Conservation (phyloP, 2,329 filamentous ascomycete species). For the Sporothrix brunneoviolacea region DNA sequence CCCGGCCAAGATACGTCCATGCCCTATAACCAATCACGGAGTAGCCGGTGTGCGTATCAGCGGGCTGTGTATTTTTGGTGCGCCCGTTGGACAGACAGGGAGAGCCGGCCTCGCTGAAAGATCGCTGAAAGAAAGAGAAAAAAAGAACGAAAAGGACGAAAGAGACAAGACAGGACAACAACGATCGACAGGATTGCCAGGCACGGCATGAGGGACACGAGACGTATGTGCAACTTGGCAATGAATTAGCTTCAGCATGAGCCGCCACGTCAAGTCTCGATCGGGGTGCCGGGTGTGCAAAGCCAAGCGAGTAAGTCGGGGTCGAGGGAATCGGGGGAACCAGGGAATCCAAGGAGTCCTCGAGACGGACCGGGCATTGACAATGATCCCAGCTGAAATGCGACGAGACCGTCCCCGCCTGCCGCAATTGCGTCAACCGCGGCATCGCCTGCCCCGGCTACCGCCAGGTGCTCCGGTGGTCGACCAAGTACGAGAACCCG, state of each 20-base stretch:
- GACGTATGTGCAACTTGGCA: neutral
- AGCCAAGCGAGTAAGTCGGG: constrained; percentile 8
- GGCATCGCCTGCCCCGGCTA: constrained; percentile 26
- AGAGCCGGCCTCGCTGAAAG: too few relatives aligned
- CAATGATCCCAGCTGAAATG: constrained; percentile 24
- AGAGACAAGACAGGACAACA: neutral
- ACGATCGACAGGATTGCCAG: neutral
- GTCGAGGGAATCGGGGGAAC: neutral
- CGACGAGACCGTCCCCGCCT: constrained; percentile 26
- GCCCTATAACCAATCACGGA: too few relatives aligned
- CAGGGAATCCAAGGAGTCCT: too few relatives aligned
- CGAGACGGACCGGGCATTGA: too few relatives aligned
- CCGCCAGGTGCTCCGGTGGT: constrained; percentile 32
- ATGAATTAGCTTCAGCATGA: constrained; percentile 10
- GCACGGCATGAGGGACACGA: neutral
- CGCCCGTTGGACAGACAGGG: too few relatives aligned
- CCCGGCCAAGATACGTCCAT: too few relatives aligned
- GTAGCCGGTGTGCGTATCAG: too few relatives aligned
- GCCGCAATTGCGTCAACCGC: constrained; percentile 25
- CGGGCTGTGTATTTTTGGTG: too few relatives aligned
- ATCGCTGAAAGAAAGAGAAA: too few relatives aligned
- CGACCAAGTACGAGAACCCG: constrained; percentile 32
- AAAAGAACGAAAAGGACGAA: neutral
- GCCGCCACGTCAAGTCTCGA: constrained; percentile 17
- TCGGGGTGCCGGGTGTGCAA: constrained; percentile 19